A percentile compares a stretch with the other conserved stretches of the same genome.
Conservation (phyloP, 1,284 basidiomycete genomes). For the Salmacisia buchloeana region DNA sequence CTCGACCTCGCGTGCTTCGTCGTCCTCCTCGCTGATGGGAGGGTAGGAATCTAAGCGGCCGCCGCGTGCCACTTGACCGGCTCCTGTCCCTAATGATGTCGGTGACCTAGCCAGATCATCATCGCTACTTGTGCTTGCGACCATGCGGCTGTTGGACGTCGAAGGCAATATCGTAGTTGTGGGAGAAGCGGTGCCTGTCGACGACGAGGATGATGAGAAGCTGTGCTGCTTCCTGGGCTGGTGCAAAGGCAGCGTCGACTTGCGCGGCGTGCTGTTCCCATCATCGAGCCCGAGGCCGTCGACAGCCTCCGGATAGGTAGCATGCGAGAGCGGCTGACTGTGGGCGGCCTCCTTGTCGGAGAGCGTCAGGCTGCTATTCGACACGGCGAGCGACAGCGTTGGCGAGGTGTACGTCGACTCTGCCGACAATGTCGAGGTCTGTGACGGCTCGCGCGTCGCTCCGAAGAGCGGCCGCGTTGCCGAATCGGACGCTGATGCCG, state of each 20-base stretch:
- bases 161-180: not conserved
- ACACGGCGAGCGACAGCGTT: not conserved
- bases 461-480: not conserved
- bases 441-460: not conserved
- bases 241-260: not conserved
- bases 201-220: constrained; percentile 2
- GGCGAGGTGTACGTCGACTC: not conserved
- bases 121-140: not conserved
- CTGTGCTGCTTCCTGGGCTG: not conserved
- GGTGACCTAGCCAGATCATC: not conserved
- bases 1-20: constrained; percentile 32
- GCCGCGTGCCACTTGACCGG: not conserved
- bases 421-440: not conserved
- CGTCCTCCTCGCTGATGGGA: constrained; percentile 29
- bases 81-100: not conserved
- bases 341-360: not conserved
- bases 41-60: constrained; percentile 15
- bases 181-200: not conserved
- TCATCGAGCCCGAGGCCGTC: not conserved
- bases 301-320: not conserved
- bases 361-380: not conserved
- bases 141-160: not conserved
- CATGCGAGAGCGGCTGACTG: not conserved
- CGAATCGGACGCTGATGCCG: not conserved
- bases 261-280: not conserved